Conservation (phyloP, 768 basidiomycete genomes). For the Tricholoma matsutake region DNA sequence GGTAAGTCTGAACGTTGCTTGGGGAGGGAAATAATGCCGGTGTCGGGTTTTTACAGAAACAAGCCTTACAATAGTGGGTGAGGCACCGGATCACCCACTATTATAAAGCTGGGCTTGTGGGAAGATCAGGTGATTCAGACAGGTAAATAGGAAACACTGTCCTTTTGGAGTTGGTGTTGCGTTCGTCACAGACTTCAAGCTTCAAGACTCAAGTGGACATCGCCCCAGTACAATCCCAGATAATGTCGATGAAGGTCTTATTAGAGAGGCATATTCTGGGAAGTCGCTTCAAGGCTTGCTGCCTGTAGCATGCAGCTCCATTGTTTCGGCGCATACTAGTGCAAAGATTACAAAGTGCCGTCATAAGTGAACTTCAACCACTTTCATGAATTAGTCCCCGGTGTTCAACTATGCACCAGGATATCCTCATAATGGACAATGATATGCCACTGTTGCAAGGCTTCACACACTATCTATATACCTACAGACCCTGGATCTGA, state of each 20-base stretch:
- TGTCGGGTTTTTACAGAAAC: too few relatives aligned
- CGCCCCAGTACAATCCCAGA: not conserved
- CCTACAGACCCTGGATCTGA: constrained; percentile 4
- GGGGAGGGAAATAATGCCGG: too few relatives aligned
- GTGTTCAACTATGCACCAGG: not conserved
- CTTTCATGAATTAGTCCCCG: not conserved
- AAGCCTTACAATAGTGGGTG: too few relatives aligned
- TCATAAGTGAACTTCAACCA: not conserved
- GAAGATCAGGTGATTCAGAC: too few relatives aligned
- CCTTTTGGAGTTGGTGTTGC: too few relatives aligned
- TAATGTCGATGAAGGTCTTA: constrained; percentile 2
- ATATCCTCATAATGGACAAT: constrained; percentile 3
- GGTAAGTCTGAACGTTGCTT: too few relatives aligned
- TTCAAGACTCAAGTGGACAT: not conserved
- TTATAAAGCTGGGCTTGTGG: too few relatives aligned
- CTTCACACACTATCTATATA: constrained; percentile 5
- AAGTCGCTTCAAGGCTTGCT: not conserved
- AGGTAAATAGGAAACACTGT: too few relatives aligned
- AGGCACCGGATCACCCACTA: too few relatives aligned
- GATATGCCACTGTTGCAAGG: not conserved
- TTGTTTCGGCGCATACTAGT: constrained; percentile 3
- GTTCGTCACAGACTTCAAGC: too few relatives aligned
- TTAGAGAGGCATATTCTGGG: not conserved
- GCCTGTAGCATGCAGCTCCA: not conserved
- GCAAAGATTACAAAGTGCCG: not conserved